Percentiles rank a stretch among this genome's conserved stretches.
Conservation (phyloP, 208 protist species). For the Acanthamoeba royreba region DNA sequence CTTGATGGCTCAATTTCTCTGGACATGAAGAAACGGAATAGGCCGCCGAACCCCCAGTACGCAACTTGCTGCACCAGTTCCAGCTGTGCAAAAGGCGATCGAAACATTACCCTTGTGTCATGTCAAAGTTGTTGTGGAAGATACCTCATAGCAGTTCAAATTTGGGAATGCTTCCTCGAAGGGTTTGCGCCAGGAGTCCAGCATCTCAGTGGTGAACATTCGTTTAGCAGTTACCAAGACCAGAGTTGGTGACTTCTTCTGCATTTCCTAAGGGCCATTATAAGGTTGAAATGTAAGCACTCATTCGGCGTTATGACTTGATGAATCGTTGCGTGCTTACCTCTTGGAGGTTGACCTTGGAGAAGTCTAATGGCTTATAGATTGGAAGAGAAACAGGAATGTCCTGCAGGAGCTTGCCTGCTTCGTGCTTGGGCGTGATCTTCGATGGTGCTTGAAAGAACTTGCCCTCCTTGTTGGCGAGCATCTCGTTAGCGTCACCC, state of each 20-base stretch:
- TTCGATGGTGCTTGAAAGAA: not conserved
- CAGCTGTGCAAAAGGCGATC: not conserved
- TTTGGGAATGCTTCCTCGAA: constrained; percentile 21
- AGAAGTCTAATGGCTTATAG: not conserved
- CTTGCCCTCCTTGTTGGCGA: constrained; percentile 1
- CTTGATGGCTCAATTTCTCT: not conserved
- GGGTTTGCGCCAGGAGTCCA: constrained; percentile 17
- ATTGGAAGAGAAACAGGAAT: not conserved
- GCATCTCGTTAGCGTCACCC: constrained; percentile 30
- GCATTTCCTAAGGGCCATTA: not conserved
- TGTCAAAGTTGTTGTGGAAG: not conserved
- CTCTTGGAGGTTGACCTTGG: not conserved
- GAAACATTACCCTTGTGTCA: not conserved
- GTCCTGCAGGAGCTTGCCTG: not conserved
- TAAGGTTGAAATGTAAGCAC: not conserved
- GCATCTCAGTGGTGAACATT: not conserved
- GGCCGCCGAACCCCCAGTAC: not conserved
- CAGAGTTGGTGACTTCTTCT: not conserved
- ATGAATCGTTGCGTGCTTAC: not conserved
- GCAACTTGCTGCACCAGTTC: constrained; percentile 24
- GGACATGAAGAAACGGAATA: not conserved
- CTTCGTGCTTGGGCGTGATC: not conserved
- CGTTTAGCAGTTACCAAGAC: not conserved
- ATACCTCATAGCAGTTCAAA: not conserved
- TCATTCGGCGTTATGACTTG: not conserved